Evolutionary conservation across 75 land plant species (phyloP).

Genomic region (Cryptomeria japonica): DNA sequence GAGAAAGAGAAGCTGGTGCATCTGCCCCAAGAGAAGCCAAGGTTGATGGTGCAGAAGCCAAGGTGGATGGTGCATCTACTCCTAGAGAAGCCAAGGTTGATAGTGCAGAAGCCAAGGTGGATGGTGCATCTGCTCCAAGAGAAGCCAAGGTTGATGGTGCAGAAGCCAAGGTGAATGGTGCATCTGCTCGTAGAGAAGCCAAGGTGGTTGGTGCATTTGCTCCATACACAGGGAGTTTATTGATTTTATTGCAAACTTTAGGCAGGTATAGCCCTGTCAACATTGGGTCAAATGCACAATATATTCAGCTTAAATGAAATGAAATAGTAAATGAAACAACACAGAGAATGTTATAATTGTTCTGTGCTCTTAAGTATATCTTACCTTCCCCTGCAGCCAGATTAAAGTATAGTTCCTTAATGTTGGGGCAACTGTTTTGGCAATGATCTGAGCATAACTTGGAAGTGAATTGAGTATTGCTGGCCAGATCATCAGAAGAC

Average conservation of each 20-base stretch:
- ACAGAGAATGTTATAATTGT: neutral
- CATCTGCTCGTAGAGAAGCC: neutral
- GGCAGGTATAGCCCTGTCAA: conserved; percentile 17
- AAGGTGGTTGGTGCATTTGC: too few relatives aligned
- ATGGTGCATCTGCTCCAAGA: too few relatives aligned
- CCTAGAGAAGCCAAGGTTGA: too few relatives aligned
- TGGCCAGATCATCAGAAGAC: conserved; percentile 58
- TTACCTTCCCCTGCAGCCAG: conserved; percentile 78
- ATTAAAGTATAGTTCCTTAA: conserved; percentile 65
- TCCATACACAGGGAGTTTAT: too few relatives aligned
- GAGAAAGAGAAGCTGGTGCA: neutral
- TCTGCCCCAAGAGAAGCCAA: neutral
- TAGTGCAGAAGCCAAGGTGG: too few relatives aligned
- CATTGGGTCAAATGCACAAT: neutral
- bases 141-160: too few relatives aligned
- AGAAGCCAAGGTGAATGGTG: neutral
- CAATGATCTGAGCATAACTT: conserved; percentile 62
- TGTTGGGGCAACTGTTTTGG: conserved; percentile 65
- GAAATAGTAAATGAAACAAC: neutral
- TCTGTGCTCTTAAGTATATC: neutral
- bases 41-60: too few relatives aligned
- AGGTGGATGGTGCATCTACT: too few relatives aligned
- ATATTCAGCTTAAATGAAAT: neutral
- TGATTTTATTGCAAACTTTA: conserved; percentile 1
- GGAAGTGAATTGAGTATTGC: conserved; percentile 23